Evolutionary conservation across 345 rosid species (phyloP).

Genomic region (Citrus maxima): DNA sequence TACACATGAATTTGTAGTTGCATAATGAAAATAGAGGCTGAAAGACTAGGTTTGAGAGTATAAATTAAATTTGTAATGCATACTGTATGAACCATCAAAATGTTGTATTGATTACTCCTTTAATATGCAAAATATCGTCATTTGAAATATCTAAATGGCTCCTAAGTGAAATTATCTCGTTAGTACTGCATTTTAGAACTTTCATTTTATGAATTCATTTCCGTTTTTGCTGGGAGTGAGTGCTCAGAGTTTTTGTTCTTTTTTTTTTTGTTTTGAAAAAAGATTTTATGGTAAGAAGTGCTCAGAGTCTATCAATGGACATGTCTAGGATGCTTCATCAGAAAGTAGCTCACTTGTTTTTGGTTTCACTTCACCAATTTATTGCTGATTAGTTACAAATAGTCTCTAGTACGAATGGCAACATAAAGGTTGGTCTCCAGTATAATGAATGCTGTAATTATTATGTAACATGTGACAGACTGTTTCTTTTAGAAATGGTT

Average conservation of each 20-base stretch:
- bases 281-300: too few relatives aligned
- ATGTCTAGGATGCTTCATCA: background rate
- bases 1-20: background rate
- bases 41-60: background rate
- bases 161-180: background rate
- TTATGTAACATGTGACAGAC: background rate
- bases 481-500: background rate
- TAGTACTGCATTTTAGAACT: background rate
- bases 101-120: background rate
- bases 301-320: background rate
- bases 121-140: background rate
- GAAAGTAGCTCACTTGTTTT: background rate
- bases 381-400: background rate
- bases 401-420: background rate
- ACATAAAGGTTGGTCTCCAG: background rate
- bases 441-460: background rate
- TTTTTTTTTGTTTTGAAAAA: too few relatives aligned
- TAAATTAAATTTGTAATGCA: background rate
- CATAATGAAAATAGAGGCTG: background rate
- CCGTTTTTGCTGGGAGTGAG: background rate
- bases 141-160: background rate
- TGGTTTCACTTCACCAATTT: background rate
- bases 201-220: background rate
- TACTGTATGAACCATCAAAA: background rate
- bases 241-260: too few relatives aligned